Percentiles rank a stretch among this genome's conserved stretches.
phyloP scores from a whole-genome alignment of 78 protist species.

The Polysphondylium violaceum region DNA sequence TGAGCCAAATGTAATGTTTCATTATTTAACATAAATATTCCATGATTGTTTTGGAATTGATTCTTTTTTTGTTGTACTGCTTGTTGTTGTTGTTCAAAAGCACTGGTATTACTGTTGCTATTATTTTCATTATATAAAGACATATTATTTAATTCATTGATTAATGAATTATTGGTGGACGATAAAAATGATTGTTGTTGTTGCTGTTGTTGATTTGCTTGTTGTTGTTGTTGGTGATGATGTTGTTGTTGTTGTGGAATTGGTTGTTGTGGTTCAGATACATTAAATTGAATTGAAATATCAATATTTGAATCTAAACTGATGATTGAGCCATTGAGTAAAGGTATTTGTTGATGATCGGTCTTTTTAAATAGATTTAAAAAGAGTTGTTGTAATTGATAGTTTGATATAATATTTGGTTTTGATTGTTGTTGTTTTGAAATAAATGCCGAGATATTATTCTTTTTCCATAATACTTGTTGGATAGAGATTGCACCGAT shows the following conservation, averaged over 20 bases:
- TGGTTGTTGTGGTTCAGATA: not conserved
- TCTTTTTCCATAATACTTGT: constrained; percentile 33
- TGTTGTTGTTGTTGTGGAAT: not conserved
- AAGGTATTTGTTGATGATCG: not conserved
- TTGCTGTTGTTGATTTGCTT: not conserved
- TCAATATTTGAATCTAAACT: constrained; percentile 32
- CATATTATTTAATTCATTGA: not conserved
- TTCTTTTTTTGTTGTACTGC: not conserved
- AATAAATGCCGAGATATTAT: not conserved
- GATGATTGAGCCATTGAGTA: constrained; percentile 55
- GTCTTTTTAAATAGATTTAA: too few species aligned
- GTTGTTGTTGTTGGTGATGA: constrained; percentile 1
- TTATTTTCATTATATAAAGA: not conserved
- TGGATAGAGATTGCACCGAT: not conserved
- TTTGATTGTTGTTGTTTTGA: not conserved
- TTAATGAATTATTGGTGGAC: not conserved
- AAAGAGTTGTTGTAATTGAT: not conserved
- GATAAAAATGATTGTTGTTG: constrained; percentile 12
- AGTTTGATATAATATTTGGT: not conserved
- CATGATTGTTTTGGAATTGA: constrained; percentile 27
- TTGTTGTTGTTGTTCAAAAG: constrained; percentile 25
- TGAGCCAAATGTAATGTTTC: not conserved
- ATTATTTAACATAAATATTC: constrained; percentile 17
- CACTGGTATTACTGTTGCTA: not conserved
- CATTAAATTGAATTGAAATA: constrained; percentile 23